A percentile compares a stretch with the other conserved stretches of the same genome.
Evolutionary conservation across 1,284 basidiomycete genomes (phyloP).

Genomic region (Cryptococcus neoformans): DNA sequence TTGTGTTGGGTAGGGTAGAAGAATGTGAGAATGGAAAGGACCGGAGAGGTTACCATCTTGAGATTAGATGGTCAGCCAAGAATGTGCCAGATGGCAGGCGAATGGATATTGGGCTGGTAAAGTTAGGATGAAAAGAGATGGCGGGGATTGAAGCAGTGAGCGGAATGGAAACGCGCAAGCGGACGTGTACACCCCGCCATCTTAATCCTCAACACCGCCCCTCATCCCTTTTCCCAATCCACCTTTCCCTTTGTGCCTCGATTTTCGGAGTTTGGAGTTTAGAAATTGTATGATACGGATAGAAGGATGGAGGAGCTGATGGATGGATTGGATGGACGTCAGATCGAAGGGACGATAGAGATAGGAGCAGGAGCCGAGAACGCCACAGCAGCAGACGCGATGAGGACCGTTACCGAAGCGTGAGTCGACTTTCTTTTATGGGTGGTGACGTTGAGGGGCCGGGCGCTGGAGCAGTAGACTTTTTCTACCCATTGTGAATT

Average conservation of each 20-base stretch:
- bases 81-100: not conserved
- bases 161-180: not conserved
- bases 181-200: not conserved
- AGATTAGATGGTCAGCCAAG: not conserved
- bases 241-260: not conserved
- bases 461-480: conserved; percentile 35
- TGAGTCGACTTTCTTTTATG: conserved; percentile 39
- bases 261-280: not conserved
- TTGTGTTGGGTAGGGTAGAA: not conserved
- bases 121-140: not conserved
- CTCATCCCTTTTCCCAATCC: not conserved
- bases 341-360: conserved; percentile 22
- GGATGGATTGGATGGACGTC: conserved; percentile 4
- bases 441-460: conserved; percentile 4
- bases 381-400: conserved; percentile 49
- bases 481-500: conserved; percentile 12
- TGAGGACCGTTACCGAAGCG: conserved; percentile 50
- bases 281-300: not conserved
- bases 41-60: not conserved
- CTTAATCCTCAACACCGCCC: not conserved
- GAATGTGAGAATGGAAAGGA: not conserved
- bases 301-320: conserved; percentile 14
- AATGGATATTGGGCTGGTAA: not conserved
- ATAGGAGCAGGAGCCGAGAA: conserved; percentile 27
- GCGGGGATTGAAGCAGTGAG: not conserved